Percentiles rank a stretch among this genome's conserved stretches.
Conservation (phyloP, 1,139 yeast species). For the Kurtzmaniella quercitrusa region DNA sequence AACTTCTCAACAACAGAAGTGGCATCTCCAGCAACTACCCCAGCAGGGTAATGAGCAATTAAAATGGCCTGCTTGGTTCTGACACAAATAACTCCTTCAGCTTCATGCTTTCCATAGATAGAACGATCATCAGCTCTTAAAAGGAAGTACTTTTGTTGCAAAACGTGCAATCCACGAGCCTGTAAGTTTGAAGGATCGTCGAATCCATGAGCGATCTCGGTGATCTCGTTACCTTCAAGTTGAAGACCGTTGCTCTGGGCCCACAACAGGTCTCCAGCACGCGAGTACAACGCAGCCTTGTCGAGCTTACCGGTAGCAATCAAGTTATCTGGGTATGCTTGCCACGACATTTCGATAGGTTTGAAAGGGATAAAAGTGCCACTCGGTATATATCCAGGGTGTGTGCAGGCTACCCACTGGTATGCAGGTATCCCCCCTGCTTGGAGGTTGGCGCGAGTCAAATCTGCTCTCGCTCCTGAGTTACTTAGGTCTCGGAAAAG, state of each 20-base stretch:
- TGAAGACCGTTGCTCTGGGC: constrained; percentile 74
- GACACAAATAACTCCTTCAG: constrained; percentile 84
- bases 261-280: constrained; percentile 95
- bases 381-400: neutral
- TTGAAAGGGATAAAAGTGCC: neutral
- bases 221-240: constrained; percentile 67
- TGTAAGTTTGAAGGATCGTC: constrained; percentile 76
- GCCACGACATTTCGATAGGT: constrained; percentile 31
- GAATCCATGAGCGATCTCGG: constrained; percentile 73
- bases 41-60: constrained; percentile 91
- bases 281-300: constrained; percentile 87
- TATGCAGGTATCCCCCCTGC: neutral
- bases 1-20: constrained; percentile 89
- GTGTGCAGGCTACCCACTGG: no score
- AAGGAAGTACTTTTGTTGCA: constrained; percentile 82
- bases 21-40: constrained; percentile 92
- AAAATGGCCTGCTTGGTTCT: constrained; percentile 91
- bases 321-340: constrained; percentile 93
- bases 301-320: constrained; percentile 83
- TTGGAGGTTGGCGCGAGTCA: neutral
- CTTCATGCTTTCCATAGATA: constrained; percentile 86
- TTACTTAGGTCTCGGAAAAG: no score
- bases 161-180: constrained; percentile 79
- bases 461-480: no score
- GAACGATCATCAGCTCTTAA: constrained; percentile 90